Evolutionary conservation across 805 yeast genomes (phyloP), one percentile per base, ranked within the genome.

Genomic region (Barnettozyma salicaria): DNA sequence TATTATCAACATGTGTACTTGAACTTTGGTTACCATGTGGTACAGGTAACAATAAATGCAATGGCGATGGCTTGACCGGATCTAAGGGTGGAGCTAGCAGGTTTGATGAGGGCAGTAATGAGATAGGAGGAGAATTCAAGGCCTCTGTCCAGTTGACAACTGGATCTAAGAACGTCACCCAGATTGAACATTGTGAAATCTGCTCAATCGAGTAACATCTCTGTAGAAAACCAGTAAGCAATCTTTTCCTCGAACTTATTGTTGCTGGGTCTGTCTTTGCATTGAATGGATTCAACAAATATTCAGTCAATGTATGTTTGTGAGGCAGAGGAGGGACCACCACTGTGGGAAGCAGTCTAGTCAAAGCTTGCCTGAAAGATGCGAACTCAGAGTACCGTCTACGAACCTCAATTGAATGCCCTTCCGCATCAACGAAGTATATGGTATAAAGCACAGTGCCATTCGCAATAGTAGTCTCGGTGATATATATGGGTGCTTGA

Each of bases 311-410:
- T 12, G 84, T 69, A 56, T 83, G 89, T 56, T 83, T 83, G 64
- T 80, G 85, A 0, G 98, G 98, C n/a, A 92, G 86, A 0, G 97
- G 95, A 3, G 98, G 97, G 2, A 92, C 73, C 4, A 92, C 69
- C 6, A 78, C 62, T 26, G 90, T 77, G 1, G 97, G 97, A 50
- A 84, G 88, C 22, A 85, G 63, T 50, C 78, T 78, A 5, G 77
- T 65, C 19, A 92, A 67, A 4, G 80, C 72, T 30, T 70, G 77
- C 37, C 96, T 64, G 21, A 92, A 68, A 37, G 82, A 73, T 53
- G 87, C 97, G 59, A 92, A 92, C 55, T 92, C 98, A 30, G 95
- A 84, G 59, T 90, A 92, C 30, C 97, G 65, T 49, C 97, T 68
- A 22, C 83, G 72, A 7, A 86, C 87, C 12, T 70, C 65, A 6